phyloP scores from a whole-genome alignment of 441 rosid genomes.

The Gossypium schwendimanii region DNA sequence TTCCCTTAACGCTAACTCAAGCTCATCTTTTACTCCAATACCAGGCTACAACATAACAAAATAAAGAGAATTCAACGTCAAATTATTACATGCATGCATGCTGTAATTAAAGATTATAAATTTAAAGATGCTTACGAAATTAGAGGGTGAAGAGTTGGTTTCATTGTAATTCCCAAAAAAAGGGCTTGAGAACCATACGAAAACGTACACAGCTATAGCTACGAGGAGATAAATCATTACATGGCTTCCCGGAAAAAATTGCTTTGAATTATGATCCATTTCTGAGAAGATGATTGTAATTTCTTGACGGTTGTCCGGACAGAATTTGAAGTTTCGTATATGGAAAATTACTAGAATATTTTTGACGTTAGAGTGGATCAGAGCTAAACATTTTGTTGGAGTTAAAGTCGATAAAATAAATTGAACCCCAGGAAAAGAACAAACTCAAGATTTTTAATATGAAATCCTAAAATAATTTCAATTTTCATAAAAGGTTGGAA shows the following conservation, averaged over 20 bases:
- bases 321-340: no score
- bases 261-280: not conserved
- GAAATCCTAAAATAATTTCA: no score
- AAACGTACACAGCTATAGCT: not conserved
- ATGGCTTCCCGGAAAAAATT: not conserved
- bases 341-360: no score
- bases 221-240: not conserved
- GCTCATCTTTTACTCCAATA: constrained; percentile 13
- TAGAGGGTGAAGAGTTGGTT: not conserved
- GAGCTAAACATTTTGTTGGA: no score
- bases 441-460: no score
- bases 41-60: no score
- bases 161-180: not conserved
- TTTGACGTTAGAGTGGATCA: no score
- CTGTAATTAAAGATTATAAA: not conserved
- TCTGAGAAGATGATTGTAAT: not conserved
- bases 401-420: no score
- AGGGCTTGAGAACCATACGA: not conserved
- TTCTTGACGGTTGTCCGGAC: not conserved
- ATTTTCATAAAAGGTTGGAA: no score
- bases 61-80: no score
- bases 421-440: no score
- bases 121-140: not conserved
- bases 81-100: not conserved
- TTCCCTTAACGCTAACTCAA: constrained; percentile 22